Evolutionary conservation across 768 basidiomycete species (phyloP), one percentile per base, ranked within the genome.

Genomic region (Lactarius deliciosus): DNA sequence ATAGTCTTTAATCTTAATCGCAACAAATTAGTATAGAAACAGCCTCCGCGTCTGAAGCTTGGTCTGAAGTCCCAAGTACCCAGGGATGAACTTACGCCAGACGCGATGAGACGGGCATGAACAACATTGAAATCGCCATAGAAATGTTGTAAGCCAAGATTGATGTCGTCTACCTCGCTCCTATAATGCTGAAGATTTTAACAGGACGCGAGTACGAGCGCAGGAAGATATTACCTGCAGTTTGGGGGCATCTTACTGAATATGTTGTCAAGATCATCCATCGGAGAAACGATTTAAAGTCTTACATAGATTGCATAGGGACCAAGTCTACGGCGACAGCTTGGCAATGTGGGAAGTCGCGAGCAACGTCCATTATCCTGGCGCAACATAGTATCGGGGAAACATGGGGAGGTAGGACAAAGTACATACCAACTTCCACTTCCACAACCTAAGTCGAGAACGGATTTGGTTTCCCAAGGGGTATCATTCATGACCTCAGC

Each of bases 121-220:
- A 89, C 88, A 18, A 88, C 87, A 71, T 92, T 83, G 77, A 92
- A 92, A 66, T 87, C 83, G 11, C 86, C 86, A 72, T 88, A 90
- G 74, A 86, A 92, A 76, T 93, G 91, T 70, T 92, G 89, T 28
- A 93, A 78, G 3, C 91, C 91, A 20, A 92, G 83, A 76, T 93
- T 93, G 74, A 92, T 86, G 74, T 93, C 91, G 73, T 92, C 91
- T 9, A 92, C 83, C 75, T 93, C 91, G 72, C 87, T 90, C 79
- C 90, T 92, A 69, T 34, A 72, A 60, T 60, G 61, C 68, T 59
- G 41, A 34, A 66, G 60, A 30, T 30, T 65, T 40, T 38, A 50
- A 60, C 69, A 38, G 16, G 45, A 32, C 7, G 40, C 43, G n/a
- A 15, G 41, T 41, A 10, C 32, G 30, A 18, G 8, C 25, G 38